Evolutionary conservation across 1,284 basidiomycete genomes (phyloP), one percentile per base, ranked within the genome.

Genomic region (Leccinum huronense): DNA sequence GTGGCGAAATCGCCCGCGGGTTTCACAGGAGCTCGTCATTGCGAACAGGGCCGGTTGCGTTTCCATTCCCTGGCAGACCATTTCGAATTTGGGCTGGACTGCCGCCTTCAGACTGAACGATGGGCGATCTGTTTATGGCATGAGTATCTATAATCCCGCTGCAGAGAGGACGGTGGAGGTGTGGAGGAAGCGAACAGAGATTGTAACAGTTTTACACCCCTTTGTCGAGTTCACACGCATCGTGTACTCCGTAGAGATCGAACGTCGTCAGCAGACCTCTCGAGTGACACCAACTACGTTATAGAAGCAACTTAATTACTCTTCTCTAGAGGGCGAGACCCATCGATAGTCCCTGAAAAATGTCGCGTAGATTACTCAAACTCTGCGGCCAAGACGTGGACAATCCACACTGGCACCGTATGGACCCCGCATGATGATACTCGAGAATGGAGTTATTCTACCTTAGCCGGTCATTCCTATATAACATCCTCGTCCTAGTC

Each of bases 271-370:
- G 72, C 62, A 71, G 73, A 66, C 70, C 55, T 38, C 56, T 55
- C 23, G 53, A 59, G 60, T 74, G 63, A 68, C 65, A 71, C 42
- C 40, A 60, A 14, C 63, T 33, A 76, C 70, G 75, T 69, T 67
- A 67, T 72, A 73, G 69, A 74, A 74, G 69, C 62, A 38, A 54
- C n/a, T 13, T 27, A 61, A 72, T 75, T 73, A 76, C 71, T 65
- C 66, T 73, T 61, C n/a, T 30, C 34, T 57, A 60, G 58, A 45
- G 61, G 64, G 48, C 68, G 62, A 71, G 69, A 48, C 61, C 23
- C 58, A 57, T 59, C 63, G 55, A 68, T 56, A 58, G 69, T 73
- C 62, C 64, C 67, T 67, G 69, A 61, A 66, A 58, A 59, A 34
- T 59, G 57, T 65, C 55, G 66, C 57, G 54, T 72, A 64, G 59